Conservation (phyloP, 1,284 basidiomycete genomes). For the Boletus holoroseus region DNA sequence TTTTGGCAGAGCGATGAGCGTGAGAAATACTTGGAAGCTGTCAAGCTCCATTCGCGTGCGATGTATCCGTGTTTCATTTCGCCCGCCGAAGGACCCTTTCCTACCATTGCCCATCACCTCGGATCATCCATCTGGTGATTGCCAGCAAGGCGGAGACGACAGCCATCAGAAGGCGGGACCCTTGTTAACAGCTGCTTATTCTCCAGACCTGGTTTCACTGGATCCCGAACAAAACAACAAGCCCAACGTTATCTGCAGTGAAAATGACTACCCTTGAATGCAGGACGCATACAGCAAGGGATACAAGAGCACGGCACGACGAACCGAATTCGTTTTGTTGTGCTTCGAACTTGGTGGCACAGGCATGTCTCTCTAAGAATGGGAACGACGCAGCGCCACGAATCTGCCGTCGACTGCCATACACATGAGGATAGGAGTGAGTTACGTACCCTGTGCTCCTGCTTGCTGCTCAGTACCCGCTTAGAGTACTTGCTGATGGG, state of each 20-base stretch:
- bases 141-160: neutral
- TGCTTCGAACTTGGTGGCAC: too few species aligned
- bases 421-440: neutral
- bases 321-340: neutral
- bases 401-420: neutral
- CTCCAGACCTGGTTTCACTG: neutral
- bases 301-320: neutral
- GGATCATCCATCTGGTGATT: neutral
- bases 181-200: neutral
- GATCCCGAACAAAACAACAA: neutral
- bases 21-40: neutral
- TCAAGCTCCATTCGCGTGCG: neutral
- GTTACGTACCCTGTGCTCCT: neutral
- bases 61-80: neutral
- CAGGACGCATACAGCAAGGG: neutral
- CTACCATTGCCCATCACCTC: neutral
- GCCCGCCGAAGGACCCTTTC: neutral
- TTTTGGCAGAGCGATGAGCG: neutral
- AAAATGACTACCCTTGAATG: neutral
- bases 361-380: neutral
- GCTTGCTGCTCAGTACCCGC: neutral
- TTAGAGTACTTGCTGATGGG: too few species aligned
- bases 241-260: neutral
- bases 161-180: neutral
- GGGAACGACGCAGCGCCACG: neutral